phyloP scores from a whole-genome alignment of 768 basidiomycete species.

The Amanita phalloides region DNA sequence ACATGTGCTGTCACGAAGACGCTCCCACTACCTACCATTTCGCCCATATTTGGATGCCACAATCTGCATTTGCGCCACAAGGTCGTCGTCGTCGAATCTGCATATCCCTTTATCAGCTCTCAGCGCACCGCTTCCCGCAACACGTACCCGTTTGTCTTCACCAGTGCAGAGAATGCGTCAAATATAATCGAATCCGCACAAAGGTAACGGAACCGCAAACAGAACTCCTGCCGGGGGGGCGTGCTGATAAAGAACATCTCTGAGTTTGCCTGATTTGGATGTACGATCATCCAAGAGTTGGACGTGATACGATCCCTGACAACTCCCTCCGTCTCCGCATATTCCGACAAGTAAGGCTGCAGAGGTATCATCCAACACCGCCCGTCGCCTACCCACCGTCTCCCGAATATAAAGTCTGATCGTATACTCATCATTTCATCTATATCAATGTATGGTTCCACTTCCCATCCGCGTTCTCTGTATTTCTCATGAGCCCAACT shows the following conservation, averaged over 20 bases:
- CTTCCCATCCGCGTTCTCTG: constrained; percentile 22
- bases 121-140: not conserved
- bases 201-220: not conserved
- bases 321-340: not conserved
- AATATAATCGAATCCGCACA: not conserved
- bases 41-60: not conserved
- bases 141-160: not conserved
- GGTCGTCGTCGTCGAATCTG: not conserved
- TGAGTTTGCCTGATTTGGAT: not conserved
- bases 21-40: not conserved
- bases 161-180: not conserved
- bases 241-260: not conserved
- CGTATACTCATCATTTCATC: not conserved
- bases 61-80: not conserved
- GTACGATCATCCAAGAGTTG: not conserved
- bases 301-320: not conserved
- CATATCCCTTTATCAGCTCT: not conserved
- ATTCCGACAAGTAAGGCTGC: not conserved
- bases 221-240: not conserved
- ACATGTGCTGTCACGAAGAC: too few species aligned
- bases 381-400: not conserved
- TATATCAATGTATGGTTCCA: not conserved
- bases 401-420: not conserved
- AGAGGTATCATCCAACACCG: constrained; percentile 2
- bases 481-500: constrained; percentile 21